Evolutionary conservation across 1,284 basidiomycete genomes (phyloP).

Genomic region (Fomes fomentarius): DNA sequence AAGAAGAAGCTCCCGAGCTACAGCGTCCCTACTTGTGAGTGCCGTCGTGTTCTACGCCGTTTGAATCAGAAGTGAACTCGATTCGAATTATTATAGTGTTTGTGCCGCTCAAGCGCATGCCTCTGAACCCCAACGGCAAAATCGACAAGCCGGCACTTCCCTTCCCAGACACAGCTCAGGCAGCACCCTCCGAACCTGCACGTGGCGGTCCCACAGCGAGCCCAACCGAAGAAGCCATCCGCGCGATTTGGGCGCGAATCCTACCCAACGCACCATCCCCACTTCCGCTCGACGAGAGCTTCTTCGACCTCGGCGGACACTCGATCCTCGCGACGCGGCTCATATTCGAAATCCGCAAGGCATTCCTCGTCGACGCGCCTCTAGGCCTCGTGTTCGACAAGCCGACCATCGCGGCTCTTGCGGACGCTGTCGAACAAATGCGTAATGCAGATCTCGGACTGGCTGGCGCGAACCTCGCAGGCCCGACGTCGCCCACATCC

Average conservation of each 20-base stretch:
- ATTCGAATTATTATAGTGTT: slow-evolving; percentile 75
- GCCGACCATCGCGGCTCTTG: slow-evolving; percentile 87
- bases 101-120: slow-evolving; percentile 94
- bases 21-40: slow-evolving; percentile 84
- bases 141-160: slow-evolving; percentile 98
- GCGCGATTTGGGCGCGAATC: slow-evolving; percentile 82
- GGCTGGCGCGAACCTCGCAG: slow-evolving; percentile 41
- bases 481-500: slow-evolving; percentile 26
- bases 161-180: slow-evolving; percentile 96
- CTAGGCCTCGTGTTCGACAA: slow-evolving; percentile 93
- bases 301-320: slow-evolving; percentile 99
- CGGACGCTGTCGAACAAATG: slow-evolving; percentile 78
- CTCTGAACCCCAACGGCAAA: slow-evolving; percentile 98
- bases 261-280: slow-evolving; percentile 82
- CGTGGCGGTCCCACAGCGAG: slow-evolving; percentile 44
- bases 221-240: slow-evolving; percentile 82
- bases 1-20: slow-evolving; percentile 98
- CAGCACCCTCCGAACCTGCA: slow-evolving; percentile 41
- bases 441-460: slow-evolving; percentile 85
- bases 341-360: slow-evolving; percentile 96
- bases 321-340: slow-evolving; percentile 97
- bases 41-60: neutral
- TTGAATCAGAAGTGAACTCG: slow-evolving; percentile 10
- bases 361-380: slow-evolving; percentile 90
- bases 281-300: slow-evolving; percentile 91